Conservation (phyloP, 495 filamentous ascomycete species). For the Penicillium fimorum region DNA sequence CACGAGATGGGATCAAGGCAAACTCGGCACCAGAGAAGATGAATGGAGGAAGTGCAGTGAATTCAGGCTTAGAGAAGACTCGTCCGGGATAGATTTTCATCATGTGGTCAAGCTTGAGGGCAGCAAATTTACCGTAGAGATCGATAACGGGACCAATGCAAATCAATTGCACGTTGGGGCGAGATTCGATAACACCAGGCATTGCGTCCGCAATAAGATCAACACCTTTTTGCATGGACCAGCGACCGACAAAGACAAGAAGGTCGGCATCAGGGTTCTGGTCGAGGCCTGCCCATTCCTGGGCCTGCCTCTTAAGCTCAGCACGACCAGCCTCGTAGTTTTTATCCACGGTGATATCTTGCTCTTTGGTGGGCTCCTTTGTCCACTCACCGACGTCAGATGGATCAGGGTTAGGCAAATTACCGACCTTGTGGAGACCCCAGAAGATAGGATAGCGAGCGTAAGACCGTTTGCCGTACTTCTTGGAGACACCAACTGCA, state of each 20-base stretch:
- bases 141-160: conserved; percentile 74
- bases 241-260: conserved; percentile 76
- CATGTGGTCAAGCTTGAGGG: conserved; percentile 68
- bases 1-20: conserved; percentile 73
- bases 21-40: conserved; percentile 81
- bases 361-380: conserved; percentile 49
- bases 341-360: conserved; percentile 55
- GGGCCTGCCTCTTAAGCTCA: conserved; percentile 65
- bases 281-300: conserved; percentile 73
- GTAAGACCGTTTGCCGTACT: conserved; percentile 72
- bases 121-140: conserved; percentile 75
- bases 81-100: conserved; percentile 71
- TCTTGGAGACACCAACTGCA: conserved; percentile 70
- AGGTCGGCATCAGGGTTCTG: conserved; percentile 68
- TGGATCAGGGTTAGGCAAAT: conserved; percentile 73
- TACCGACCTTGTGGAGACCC: conserved; percentile 68
- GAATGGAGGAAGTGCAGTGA: conserved; percentile 70
- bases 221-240: conserved; percentile 77
- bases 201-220: conserved; percentile 80
- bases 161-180: conserved; percentile 66
- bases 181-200: conserved; percentile 65
- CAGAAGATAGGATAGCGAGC: conserved; percentile 78
- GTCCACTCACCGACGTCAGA: conserved; percentile 70
- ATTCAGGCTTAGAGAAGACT: conserved; percentile 77
- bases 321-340: conserved; percentile 57